Base-by-base conservation (phyloP, 2,329 filamentous ascomycete species). In the Stachybotrys chartarum region DNA sequence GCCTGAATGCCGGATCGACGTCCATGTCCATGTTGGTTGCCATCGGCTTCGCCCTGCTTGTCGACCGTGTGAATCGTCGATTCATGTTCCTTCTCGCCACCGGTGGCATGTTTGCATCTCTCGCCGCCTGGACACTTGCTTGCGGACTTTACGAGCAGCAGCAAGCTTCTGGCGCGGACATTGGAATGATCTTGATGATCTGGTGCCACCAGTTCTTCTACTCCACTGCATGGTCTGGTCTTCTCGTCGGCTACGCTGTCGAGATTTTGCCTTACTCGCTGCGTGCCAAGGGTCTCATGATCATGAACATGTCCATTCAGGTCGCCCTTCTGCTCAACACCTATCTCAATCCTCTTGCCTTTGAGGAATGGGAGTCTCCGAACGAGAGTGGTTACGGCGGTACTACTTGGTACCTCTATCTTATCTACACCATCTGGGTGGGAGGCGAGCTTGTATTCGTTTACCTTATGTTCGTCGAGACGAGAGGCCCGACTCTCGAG, bases 401-500 rank as follows among this genome's bases (percentile, higher is more conserved):
- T 18, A 42, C 31, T 10, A 42, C 32, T 5, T 52, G 50, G 50
- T 42, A 42, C 35, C 50, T 52, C 32, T 52, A 52, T n/a, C 50
- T 52, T 44, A 52, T 52, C 31, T 52, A 52, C 35, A 52, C 50
- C 35, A 52, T 52, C 35, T 52, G 50, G 50, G 50, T 52, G 11
- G 50, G 32, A 42, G 50, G 50, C 18, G 50, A 52, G 18, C n/a
- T 52, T 11, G 17, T 18, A 6, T 52, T 56, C 42, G 76, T 83
- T 58, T 83, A 80, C 69, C 79, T 75, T 66, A 75, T 76, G 72
- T 77, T 75, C 64, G 71, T 85, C 60, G 84, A 88, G 71, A 87
- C 84, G 45, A 78, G 77, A 60, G 83, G 83, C 35, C 80, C 81
- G 2, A 86, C 84, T 17, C 82, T 87, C 42, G 84, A 87, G 70